Base-by-base conservation (phyloP, 352 stramenopile genomes). In the Plasmopara viticola region DNA sequence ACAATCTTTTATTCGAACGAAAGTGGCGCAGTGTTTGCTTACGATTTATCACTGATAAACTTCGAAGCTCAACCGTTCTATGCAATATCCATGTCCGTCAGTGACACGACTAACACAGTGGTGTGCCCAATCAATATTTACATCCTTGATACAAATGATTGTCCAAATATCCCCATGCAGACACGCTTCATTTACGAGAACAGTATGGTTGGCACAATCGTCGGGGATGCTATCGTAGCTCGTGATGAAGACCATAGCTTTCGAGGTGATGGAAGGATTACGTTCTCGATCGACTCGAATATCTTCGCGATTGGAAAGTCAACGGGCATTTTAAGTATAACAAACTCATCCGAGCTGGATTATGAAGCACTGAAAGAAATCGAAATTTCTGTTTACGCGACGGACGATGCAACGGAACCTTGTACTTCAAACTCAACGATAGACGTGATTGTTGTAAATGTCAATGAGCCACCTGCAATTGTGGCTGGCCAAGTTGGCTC, bases 121-220 rank as follows among this genome's bases (percentile, higher is more conserved):
- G 41, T 51, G 9, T 86, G 72, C 30, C 37, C 44, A 0, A 15
- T 77, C 9, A 33, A 33, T 2, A 57, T 83, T 9, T 49, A 67
- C 37, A 25, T 86, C 14, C 10, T 63, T 15, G 72, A 86, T 31
- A 57, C 60, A 0, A 86, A 86, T 38, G 74, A 86, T 49, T 86
- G 74, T 18, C 74, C 74, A 5, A 28, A 51, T 9, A 56, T 86
- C 30, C 42, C 29, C 8, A 47, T 13, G 0, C 63, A 75, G 44
- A 58, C 48, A 2, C 50, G 71, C 1, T 64, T 45, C 15, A 55
- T 83, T 0, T 29, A 53, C 0, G 74, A 86, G 46, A 86, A 86
- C n/a, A 79, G 62, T 50, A 15, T 28, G 2, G 5, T 49, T 9
- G 69, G 69, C 9, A 45, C 59, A 7, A 7, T 41, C 4, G 58